These are phyloP conservation scores for Metschnikowia borealis DNA, from an alignment of 805 yeast genomes.

Conservation along the genomic window DNA sequence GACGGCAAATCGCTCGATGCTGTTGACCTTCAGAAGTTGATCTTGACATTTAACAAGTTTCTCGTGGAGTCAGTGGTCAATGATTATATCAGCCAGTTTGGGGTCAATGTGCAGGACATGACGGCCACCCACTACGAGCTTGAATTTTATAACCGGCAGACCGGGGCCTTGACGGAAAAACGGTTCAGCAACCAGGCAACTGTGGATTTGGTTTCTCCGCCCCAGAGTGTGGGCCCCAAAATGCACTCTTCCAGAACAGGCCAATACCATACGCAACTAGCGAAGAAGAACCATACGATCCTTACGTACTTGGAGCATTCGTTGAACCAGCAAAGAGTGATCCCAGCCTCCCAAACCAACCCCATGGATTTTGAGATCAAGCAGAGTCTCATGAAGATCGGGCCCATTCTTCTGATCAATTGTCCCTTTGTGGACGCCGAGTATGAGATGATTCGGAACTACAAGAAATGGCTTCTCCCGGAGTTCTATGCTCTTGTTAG, in stretches of 20 bases:
- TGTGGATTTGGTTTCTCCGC: conserved; percentile 43
- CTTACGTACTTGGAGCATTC: conserved; percentile 60
- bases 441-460: conserved; percentile 45
- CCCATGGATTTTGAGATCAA: conserved; percentile 47
- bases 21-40: conserved; percentile 38
- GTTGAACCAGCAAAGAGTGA: conserved; percentile 48
- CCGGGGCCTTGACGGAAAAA: conserved; percentile 36
- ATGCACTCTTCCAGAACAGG: not conserved
- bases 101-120: conserved; percentile 24
- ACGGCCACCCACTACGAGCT: conserved; percentile 45
- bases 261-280: conserved; percentile 5
- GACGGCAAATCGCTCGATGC: conserved; percentile 43
- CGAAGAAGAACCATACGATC: conserved; percentile 33
- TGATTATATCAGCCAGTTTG: conserved; percentile 43
- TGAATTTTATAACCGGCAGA: conserved; percentile 32
- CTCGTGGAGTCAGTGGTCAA: conserved; percentile 47
- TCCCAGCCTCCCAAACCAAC: conserved; percentile 40
- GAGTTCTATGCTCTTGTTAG: conserved; percentile 47
- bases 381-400: conserved; percentile 49
- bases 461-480: conserved; percentile 57
- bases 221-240: conserved; percentile 18
- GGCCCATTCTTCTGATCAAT: conserved; percentile 64
- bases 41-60: conserved; percentile 57
- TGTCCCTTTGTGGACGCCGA: conserved; percentile 53
- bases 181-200: conserved; percentile 34